phyloP scores from a whole-genome alignment of 768 basidiomycete genomes.

The Suillus luteus region DNA sequence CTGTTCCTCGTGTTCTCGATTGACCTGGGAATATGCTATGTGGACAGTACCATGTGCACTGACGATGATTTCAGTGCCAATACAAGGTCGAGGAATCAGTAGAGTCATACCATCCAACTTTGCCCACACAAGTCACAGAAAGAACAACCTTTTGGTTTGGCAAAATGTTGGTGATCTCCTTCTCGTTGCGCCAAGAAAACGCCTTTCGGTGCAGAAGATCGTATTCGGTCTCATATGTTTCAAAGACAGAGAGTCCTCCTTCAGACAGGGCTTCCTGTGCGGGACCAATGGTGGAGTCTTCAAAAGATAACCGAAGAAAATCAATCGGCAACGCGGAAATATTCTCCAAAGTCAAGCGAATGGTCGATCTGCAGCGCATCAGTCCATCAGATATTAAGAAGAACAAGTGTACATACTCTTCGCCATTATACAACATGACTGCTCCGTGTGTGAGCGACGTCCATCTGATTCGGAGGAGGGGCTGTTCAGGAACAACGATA shows the following conservation, averaged over 20 bases:
- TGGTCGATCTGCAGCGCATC: slow-evolving; percentile 58
- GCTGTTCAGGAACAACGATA: slow-evolving; percentile 83
- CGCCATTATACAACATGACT: slow-evolving; percentile 93
- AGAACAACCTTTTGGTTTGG: slow-evolving; percentile 74
- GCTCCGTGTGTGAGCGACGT: slow-evolving; percentile 93
- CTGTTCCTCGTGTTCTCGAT: slow-evolving; percentile 41
- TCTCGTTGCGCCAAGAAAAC: slow-evolving; percentile 66
- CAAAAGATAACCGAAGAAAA: slow-evolving; percentile 83
- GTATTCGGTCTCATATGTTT: slow-evolving; percentile 90
- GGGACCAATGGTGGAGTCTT: slow-evolving; percentile 83
- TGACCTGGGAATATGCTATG: slow-evolving; percentile 78
- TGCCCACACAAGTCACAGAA: slow-evolving; percentile 78
- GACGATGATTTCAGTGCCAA: slow-evolving; percentile 15
- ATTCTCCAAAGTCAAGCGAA: slow-evolving; percentile 90
- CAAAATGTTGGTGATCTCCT: slow-evolving; percentile 49
- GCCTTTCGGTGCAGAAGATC: slow-evolving; percentile 76
- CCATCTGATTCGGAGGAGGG: slow-evolving; percentile 80
- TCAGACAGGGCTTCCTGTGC: slow-evolving; percentile 79
- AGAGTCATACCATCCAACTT: slow-evolving; percentile 81
- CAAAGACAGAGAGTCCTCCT: slow-evolving; percentile 77
- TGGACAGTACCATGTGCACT: slow-evolving; percentile 81
- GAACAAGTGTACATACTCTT: slow-evolving; percentile 57
- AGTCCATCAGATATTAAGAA: slow-evolving; percentile 12
- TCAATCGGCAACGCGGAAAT: slow-evolving; percentile 81
- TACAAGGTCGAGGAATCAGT: slow-evolving; percentile 1